Base-by-base conservation (phyloP, 2,329 filamentous ascomycete genomes). In the Reticulascus tulasneorum region DNA sequence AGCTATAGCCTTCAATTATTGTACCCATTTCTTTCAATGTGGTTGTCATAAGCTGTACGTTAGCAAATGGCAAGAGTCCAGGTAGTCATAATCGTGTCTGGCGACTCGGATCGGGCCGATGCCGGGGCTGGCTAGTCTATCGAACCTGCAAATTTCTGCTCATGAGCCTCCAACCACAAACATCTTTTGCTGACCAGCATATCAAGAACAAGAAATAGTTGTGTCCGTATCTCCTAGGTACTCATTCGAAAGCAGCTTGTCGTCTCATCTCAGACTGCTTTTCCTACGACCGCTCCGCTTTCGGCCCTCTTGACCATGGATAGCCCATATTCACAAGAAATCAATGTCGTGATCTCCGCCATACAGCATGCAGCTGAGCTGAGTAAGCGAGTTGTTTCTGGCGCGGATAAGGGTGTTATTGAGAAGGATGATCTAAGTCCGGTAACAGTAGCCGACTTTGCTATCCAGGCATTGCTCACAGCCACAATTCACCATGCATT, bases 381-480 rank as follows among this genome's bases (percentile, higher is more conserved):
- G 38, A 75, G 71, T 47, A 67, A 71, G 34, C 63, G 63, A 3
- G 64, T 75, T 26, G 59, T 76, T 28, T 54, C 62, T 1, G 52
- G 61, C 4, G 57, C 63, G 20, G 68, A 75, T 54, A 74, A 74
- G 48, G 70, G 68, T 36, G 60, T 64, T 17, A 53, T 76, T 17
- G 60, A 69, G 40, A 79, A 79, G 44, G 65, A 68, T 27, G 74
- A 77, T 50, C 56, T 75, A 23, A 74, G 68, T 37, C 74, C 73
- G 3, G 76, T 79, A 29, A 79, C 76, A 1, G 62, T 78, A 15
- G 76, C 70, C 50, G 75, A 79, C 53, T 78, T 79, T 45, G 75
- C 75, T 35, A 68, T 77, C 38, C 75, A 79, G 48, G 73, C 73
- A 1, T 60, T 79, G 6, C 62, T 79, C 25, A 70, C 70, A 6